phyloP scores from a whole-genome alignment of 1,139 yeast genomes.

The Zhuliangozyma blackwelliae region DNA sequence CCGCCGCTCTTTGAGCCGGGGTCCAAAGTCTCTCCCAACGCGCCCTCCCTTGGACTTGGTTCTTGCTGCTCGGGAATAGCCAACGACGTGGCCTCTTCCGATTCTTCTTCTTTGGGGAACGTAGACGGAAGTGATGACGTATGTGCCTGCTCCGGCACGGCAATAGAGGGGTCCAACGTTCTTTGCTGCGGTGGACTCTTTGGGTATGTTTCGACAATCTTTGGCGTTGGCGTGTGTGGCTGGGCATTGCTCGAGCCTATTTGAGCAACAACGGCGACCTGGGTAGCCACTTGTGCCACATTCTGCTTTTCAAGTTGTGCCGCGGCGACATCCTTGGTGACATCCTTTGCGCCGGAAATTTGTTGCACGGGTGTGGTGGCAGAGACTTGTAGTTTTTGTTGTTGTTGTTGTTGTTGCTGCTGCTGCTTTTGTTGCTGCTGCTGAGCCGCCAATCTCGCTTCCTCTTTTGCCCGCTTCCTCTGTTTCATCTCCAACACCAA shows the following conservation, averaged over 20 bases:
- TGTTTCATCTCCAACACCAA: slow-evolving; percentile 79
- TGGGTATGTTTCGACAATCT: slow-evolving; percentile 8
- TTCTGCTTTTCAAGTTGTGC: no score
- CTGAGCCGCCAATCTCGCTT: slow-evolving; percentile 27
- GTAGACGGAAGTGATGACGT: slow-evolving; percentile 34
- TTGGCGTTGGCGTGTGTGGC: slow-evolving; percentile 9
- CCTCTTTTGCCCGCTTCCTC: slow-evolving; percentile 61
- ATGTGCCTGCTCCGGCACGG: slow-evolving; percentile 70
- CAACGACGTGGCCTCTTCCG: slow-evolving; percentile 2
- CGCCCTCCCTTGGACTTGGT: slow-evolving; percentile 26
- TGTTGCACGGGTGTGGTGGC: no score
- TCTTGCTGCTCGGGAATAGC: slow-evolving; percentile 29
- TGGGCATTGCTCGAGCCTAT: slow-evolving; percentile 4
- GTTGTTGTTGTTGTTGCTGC: slow-evolving; percentile 9
- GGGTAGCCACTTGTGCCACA: slow-evolving; percentile 11
- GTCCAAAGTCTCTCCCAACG: slow-evolving; percentile 29
- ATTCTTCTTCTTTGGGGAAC: slow-evolving; percentile 14
- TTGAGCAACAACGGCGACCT: slow-evolving; percentile 9
- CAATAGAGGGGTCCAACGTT: slow-evolving; percentile 20
- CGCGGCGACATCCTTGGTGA: slow-evolving; percentile 3
- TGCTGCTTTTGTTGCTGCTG: slow-evolving; percentile 17
- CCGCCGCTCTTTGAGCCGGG: slow-evolving; percentile 26
- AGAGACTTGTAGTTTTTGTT: slow-evolving; percentile 9
- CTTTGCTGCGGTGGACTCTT: slow-evolving; percentile 8
- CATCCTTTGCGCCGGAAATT: no score